Conservation (phyloP, 345 rosid species). For the Citropsis articulata region DNA sequence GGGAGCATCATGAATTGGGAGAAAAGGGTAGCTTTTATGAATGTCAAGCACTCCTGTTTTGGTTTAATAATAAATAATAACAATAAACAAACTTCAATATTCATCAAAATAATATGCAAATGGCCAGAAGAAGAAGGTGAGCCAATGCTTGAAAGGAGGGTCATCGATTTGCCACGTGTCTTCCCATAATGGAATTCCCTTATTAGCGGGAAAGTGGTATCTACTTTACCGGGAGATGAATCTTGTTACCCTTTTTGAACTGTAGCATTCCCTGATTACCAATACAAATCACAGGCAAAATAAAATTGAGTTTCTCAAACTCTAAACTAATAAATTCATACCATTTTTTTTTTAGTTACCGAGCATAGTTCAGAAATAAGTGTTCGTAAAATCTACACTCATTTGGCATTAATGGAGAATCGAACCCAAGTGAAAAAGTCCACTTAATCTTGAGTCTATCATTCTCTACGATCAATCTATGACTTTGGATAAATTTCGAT, state of each 20-base stretch:
- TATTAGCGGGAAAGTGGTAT: constrained; percentile 9
- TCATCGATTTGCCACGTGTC: constrained; percentile 21
- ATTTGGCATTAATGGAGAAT: neutral
- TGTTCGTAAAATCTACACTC: too few relatives aligned
- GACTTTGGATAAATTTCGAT: too few relatives aligned
- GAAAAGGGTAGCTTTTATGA: neutral
- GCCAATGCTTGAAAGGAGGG: constrained; percentile 23
- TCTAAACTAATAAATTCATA: too few relatives aligned
- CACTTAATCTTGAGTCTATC: too few relatives aligned
- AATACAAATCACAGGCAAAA: too few relatives aligned
- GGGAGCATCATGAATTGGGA: constrained; percentile 14
- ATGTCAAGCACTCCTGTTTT: neutral
- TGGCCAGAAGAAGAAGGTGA: constrained; percentile 10
- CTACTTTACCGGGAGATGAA: neutral
- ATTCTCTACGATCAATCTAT: too few relatives aligned
- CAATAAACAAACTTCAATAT: neutral
- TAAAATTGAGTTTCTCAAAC: too few relatives aligned
- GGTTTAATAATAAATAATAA: neutral
- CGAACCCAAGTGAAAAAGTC: neutral
- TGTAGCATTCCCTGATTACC: neutral
- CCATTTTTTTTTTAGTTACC: too few relatives aligned
- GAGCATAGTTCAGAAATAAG: too few relatives aligned
- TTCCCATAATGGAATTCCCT: neutral
- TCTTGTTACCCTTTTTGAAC: too few relatives aligned
- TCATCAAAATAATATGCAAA: neutral